Conservation (phyloP, 306 rosid genomes). For the Begonia fuchsioides region DNA sequence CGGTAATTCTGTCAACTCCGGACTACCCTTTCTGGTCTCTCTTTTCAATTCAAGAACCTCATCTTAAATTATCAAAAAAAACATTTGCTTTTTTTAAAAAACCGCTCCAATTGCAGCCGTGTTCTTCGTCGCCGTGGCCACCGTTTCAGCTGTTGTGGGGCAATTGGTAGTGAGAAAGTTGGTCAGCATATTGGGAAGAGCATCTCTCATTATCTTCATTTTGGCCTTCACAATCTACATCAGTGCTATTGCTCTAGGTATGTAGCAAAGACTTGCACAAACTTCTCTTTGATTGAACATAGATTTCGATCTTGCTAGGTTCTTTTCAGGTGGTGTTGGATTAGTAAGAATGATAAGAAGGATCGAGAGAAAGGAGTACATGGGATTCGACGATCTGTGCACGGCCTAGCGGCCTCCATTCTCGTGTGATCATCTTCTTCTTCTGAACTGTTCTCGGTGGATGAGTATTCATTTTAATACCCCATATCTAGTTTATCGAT, state of each 20-base stretch:
- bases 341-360: constrained; percentile 30
- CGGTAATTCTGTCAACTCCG: constrained; percentile 19
- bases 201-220: constrained; percentile 80
- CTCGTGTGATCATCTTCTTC: no score
- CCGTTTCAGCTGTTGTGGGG: constrained; percentile 65
- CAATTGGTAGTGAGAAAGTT: constrained; percentile 63
- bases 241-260: constrained; percentile 85
- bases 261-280: not conserved
- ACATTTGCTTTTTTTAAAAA: no score
- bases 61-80: no score
- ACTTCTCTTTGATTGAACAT: no score
- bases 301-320: not conserved
- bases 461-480: no score
- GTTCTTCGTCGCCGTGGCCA: constrained; percentile 48
- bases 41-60: no score
- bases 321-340: constrained; percentile 55
- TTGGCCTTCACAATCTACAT: constrained; percentile 63
- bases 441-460: no score
- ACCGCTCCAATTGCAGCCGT: constrained; percentile 44
- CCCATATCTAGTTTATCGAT: no score
- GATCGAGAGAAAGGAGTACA: constrained; percentile 34
- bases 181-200: constrained; percentile 61
- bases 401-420: not conserved
- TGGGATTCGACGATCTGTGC: constrained; percentile 79
- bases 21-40: not conserved